Conservation (phyloP, 2,329 filamentous ascomycete species). For the Alternaria triticimaculans region DNA sequence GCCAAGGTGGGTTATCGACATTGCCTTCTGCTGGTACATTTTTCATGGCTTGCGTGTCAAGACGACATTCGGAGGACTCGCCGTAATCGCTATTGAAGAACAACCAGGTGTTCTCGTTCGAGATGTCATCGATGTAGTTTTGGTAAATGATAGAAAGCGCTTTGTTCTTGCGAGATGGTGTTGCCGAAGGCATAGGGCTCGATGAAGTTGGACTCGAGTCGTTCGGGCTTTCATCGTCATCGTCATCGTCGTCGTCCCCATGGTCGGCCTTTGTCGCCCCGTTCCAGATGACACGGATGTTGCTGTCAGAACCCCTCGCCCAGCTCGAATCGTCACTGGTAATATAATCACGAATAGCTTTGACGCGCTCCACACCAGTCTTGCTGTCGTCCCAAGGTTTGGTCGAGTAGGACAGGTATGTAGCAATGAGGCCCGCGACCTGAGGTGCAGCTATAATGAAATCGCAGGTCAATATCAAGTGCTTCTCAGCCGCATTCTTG, state of each 20-base stretch:
- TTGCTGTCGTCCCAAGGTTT: neutral
- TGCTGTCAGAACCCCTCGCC: neutral
- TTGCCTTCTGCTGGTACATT: neutral
- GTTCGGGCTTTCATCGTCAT: neutral
- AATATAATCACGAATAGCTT: neutral
- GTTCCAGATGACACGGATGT: neutral
- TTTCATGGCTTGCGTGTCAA: neutral
- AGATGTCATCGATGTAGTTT: fast-evolving
- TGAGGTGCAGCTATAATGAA: neutral
- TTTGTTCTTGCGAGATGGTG: neutral
- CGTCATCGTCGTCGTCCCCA: neutral
- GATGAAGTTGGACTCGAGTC: neutral
- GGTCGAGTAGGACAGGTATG: neutral
- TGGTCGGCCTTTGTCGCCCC: fast-evolving
- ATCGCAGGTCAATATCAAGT: too few relatives aligned
- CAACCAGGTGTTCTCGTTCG: neutral
- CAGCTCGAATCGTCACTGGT: neutral
- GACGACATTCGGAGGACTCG: neutral
- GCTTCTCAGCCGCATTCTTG: too few relatives aligned
- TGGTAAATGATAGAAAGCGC: neutral
- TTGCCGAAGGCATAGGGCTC: fast-evolving
- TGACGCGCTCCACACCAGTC: neutral
- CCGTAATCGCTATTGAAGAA: neutral
- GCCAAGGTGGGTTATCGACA: neutral
- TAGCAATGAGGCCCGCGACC: neutral